Evolutionary conservation across 495 filamentous ascomycete species (phyloP).

Genomic region (Aspergillus egyptiacus): DNA sequence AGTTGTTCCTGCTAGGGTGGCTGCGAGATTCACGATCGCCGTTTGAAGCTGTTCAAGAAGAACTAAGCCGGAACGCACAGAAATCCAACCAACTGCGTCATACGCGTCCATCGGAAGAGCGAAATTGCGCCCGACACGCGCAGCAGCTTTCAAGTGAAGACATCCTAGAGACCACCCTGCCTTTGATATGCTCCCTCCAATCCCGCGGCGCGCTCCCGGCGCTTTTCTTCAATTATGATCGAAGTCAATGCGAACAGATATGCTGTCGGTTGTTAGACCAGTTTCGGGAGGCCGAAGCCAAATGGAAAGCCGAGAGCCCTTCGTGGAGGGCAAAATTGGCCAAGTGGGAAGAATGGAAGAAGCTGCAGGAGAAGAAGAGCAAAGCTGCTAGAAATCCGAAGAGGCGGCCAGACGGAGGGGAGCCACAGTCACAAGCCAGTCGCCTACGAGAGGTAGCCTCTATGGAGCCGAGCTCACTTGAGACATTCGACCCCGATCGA

Average conservation of each 20-base stretch:
- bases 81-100: too few species aligned
- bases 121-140: too few species aligned
- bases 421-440: too few species aligned
- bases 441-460: slow-evolving; percentile 49
- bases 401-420: slow-evolving; percentile 35
- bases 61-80: too few species aligned
- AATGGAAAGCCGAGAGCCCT: slow-evolving; percentile 49
- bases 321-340: slow-evolving; percentile 54
- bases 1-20: slow-evolving; percentile 56
- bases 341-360: slow-evolving; percentile 33
- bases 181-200: slow-evolving; percentile 56
- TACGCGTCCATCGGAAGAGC: too few species aligned
- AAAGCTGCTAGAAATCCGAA: slow-evolving; percentile 21
- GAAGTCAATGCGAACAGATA: slow-evolving; percentile 54
- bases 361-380: slow-evolving; percentile 41
- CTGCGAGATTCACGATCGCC: slow-evolving; percentile 54
- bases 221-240: slow-evolving; percentile 72
- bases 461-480: slow-evolving; percentile 48
- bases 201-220: slow-evolving; percentile 61
- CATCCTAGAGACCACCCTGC: slow-evolving; percentile 46
- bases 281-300: slow-evolving; percentile 46
- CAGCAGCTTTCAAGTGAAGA: too few species aligned
- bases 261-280: slow-evolving; percentile 40
- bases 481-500: slow-evolving; percentile 57
- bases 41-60: slow-evolving; percentile 51